Evolutionary conservation across 129 eudicot species (phyloP), one percentile per base, ranked within the genome.

Genomic region (Arctium minus): DNA sequence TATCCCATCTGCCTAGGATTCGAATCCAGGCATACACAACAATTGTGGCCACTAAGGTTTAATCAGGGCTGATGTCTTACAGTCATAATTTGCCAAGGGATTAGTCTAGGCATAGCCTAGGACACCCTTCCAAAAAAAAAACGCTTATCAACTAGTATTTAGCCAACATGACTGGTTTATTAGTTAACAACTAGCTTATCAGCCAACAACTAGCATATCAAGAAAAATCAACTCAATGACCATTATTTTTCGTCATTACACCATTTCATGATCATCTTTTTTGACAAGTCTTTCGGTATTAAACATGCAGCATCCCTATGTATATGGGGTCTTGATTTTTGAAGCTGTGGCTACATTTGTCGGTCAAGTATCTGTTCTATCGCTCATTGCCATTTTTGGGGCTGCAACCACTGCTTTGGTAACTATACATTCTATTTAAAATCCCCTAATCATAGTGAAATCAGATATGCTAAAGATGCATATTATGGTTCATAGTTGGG

Each of bases 381-480:
- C 97, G n/a, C 93, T 93, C 74, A 93, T 93, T 81, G 97, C 97
- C 36, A 76, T 93, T 67, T 93, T 93, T 30, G 97, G 97, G 85
- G 97, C 97, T 50, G 96, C 97, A 80, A 93, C 97, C 75, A 93
- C 97, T 40, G 97, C 97, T 22, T 88, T 93, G 97, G 97, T 93
- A 86, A 80, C 48, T 40, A 5, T 48, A 38, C 22, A 12, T 38
- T 32, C 69, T 79, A 36, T 67, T 79, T 22, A 22, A 17, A 60
- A 13, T 65, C 79, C 17, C 27, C 42, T 4, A 38, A 73, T 73
- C 68, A 73, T n/a, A 2, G 65, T 39, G 29, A 8, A 38, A 56
- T 37, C 1, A 31, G 22, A 53, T 17, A n/a, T 27, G 13, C 44
- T 77, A 48, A 32, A 73, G 70, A 42, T 30, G 33, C 31, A 62